phyloP scores from a whole-genome alignment of 805 yeast species.

The Wickerhamiella allomyrinae region DNA sequence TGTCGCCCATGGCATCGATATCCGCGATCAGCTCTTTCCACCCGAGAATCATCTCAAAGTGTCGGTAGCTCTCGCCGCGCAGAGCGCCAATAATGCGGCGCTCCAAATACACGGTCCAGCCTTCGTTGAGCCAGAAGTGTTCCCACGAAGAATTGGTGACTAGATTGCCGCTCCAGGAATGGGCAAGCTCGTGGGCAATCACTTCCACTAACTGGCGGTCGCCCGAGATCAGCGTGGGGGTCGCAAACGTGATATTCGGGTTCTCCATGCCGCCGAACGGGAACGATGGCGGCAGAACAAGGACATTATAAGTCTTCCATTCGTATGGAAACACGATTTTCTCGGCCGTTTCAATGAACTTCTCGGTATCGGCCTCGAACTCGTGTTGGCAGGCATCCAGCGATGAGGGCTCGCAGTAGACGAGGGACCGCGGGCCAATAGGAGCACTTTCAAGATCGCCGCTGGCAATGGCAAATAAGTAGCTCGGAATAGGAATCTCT shows the following conservation, averaged over 20 bases:
- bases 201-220: conserved; percentile 80
- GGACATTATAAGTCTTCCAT: conserved; percentile 71
- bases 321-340: conserved; percentile 61
- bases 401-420: conserved; percentile 62
- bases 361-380: conserved; percentile 62
- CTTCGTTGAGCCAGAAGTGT: conserved; percentile 90
- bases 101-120: conserved; percentile 90
- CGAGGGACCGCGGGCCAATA: conserved; percentile 78
- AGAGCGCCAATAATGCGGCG: conserved; percentile 63
- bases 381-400: conserved; percentile 61
- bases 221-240: conserved; percentile 75
- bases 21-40: conserved; percentile 69
- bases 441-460: conserved; percentile 56
- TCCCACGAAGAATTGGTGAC: conserved; percentile 88
- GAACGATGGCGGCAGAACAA: conserved; percentile 60
- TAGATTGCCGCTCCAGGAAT: conserved; percentile 84
- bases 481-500: conserved; percentile 73
- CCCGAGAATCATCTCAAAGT: conserved; percentile 73
- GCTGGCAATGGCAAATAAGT: conserved; percentile 69
- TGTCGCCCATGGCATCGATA: conserved; percentile 26
- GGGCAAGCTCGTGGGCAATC: conserved; percentile 85
- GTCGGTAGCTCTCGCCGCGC: conserved; percentile 69
- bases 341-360: conserved; percentile 68
- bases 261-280: conserved; percentile 96
- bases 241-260: conserved; percentile 80